Percentiles rank a stretch among this genome's conserved stretches.
Conservation (phyloP, 2,329 filamentous ascomycete species). For the Didymella glomerata region DNA sequence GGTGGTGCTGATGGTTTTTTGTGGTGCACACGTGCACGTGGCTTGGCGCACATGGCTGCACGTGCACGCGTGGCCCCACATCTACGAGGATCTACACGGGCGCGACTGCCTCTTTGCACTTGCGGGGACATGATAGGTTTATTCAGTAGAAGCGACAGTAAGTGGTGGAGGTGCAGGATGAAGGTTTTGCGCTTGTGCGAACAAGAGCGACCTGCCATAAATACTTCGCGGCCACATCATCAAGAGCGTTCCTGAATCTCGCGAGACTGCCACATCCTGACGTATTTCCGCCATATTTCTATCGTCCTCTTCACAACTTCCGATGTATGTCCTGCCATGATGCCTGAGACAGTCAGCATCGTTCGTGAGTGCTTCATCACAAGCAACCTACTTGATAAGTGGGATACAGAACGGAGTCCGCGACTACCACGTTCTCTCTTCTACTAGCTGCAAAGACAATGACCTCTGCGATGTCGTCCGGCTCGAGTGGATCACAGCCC, state of each 20-base stretch:
- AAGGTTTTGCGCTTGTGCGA: too few species aligned
- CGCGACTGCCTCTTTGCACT: too few species aligned
- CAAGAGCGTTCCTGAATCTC: background rate
- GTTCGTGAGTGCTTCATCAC: background rate
- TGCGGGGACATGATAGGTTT: too few species aligned
- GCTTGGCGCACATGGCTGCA: too few species aligned
- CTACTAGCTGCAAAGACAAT: slow-evolving; percentile 82
- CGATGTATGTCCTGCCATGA: slow-evolving; percentile 3
- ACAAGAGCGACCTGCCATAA: too few species aligned
- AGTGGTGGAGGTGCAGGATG: too few species aligned
- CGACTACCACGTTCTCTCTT: slow-evolving; percentile 85
- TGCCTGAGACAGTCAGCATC: background rate
- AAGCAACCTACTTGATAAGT: slow-evolving; percentile 75
- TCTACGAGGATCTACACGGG: too few species aligned
- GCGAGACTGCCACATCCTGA: background rate
- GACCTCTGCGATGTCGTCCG: slow-evolving; percentile 88
- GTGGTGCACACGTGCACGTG: too few species aligned
- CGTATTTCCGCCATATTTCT: background rate
- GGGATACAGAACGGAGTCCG: slow-evolving; percentile 83
- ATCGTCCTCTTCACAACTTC: background rate
- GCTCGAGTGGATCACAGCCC: slow-evolving; percentile 76
- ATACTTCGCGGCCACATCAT: too few species aligned
- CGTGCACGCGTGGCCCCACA: too few species aligned
- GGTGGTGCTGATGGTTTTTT: too few species aligned
- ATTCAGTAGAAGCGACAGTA: too few species aligned